A percentile compares a stretch with the other conserved stretches of the same genome.
phyloP scores from a whole-genome alignment of 306 rosid species.

The Hippophae rhamnoides region DNA sequence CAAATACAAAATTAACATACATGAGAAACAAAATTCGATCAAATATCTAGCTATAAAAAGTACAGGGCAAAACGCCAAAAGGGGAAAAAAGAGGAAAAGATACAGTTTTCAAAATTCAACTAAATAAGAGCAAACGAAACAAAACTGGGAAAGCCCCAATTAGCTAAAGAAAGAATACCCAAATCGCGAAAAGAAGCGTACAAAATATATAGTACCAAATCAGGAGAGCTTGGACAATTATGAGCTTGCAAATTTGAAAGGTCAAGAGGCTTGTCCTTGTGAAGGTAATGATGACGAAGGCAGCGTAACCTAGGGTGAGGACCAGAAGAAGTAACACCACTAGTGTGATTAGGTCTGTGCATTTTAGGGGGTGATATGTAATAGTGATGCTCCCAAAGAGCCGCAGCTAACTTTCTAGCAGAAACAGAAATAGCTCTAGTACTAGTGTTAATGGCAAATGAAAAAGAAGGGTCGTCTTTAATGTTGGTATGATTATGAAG shows the following conservation, averaged over 20 bases:
- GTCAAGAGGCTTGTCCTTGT: constrained; percentile 45
- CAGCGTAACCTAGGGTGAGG: constrained; percentile 43
- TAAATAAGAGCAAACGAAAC: neutral
- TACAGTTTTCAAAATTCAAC: neutral
- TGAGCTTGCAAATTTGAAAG: constrained; percentile 47
- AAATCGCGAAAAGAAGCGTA: neutral
- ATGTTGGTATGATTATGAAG: constrained; percentile 17
- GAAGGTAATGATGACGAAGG: constrained; percentile 29
- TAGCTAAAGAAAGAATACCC: neutral
- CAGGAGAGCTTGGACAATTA: constrained; percentile 69
- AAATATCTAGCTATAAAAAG: too few species aligned
- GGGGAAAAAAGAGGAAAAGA: neutral
- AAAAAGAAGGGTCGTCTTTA: constrained; percentile 2
- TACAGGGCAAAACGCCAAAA: neutral
- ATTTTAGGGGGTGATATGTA: constrained; percentile 39
- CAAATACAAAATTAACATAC: too few species aligned
- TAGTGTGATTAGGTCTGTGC: constrained; percentile 43
- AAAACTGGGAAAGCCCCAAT: constrained; percentile 13
- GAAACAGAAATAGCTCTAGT: constrained; percentile 17
- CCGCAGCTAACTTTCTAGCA: constrained; percentile 68
- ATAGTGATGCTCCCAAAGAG: constrained; percentile 75
- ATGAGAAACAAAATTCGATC: too few species aligned
- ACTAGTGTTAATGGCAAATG: neutral
- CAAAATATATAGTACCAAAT: constrained; percentile 36
- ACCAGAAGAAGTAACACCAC: constrained; percentile 18